Percentiles rank a stretch among this genome's conserved stretches.
phyloP scores from a whole-genome alignment of 192 early-diverging fungal species.

The Coemansia reversa region DNA sequence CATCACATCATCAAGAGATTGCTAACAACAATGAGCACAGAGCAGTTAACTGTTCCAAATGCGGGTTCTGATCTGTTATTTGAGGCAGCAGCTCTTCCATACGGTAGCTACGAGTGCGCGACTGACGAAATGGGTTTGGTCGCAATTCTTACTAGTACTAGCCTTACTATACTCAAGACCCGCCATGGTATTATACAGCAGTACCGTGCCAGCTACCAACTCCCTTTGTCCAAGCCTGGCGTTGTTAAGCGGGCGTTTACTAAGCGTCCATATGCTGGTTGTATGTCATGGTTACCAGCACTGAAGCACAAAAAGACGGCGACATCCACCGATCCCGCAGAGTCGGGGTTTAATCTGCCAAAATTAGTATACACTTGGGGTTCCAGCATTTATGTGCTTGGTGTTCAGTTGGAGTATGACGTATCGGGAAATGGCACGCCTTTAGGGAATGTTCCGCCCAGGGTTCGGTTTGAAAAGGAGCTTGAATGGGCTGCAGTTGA shows the following conservation, averaged over 20 bases:
- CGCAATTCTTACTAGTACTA: conserved; percentile 33
- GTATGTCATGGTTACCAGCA: conserved; percentile 47
- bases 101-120: conserved; percentile 19
- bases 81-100: conserved; percentile 31
- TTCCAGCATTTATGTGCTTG: conserved; percentile 17
- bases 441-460: conserved; percentile 12
- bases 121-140: conserved; percentile 49
- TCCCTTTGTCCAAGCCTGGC: background rate
- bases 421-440: conserved; percentile 38
- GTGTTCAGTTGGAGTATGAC: conserved; percentile 23
- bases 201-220: conserved; percentile 24
- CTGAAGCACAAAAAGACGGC: conserved; percentile 21
- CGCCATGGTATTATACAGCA: conserved; percentile 32
- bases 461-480: conserved; percentile 23
- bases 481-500: conserved; percentile 38
- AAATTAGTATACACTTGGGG: conserved; percentile 47
- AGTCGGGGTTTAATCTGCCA: conserved; percentile 17
- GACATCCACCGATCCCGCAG: conserved; percentile 29
- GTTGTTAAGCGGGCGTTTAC: conserved; percentile 16
- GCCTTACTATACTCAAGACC: conserved; percentile 28
- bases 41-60: conserved; percentile 10
- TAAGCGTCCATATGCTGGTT: conserved; percentile 43
- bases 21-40: conserved; percentile 48
- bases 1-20: conserved; percentile 50
- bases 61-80: conserved; percentile 18